Conservation (phyloP, 352 stramenopile species). For the Pythium dissimile region DNA sequence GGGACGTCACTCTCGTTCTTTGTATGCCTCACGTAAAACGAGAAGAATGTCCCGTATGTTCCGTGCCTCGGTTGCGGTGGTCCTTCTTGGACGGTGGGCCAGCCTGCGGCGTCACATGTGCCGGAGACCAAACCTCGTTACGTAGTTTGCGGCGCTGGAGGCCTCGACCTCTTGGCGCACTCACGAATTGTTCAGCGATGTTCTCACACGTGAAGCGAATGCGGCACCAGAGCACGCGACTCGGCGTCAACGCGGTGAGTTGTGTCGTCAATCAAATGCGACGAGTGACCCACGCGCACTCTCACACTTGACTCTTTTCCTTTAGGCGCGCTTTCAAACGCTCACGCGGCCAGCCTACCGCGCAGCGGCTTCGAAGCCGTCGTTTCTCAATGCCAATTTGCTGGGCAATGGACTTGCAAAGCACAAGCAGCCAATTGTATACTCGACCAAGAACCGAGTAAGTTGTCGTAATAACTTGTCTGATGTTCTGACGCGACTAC, state of each 20-base stretch:
- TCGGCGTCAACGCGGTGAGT: background rate
- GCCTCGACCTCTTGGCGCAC: too few relatives aligned
- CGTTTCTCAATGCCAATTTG: constrained; percentile 25
- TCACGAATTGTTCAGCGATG: constrained; percentile 29
- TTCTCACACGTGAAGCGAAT: constrained; percentile 35
- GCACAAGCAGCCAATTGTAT: constrained; percentile 47
- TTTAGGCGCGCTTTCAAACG: constrained; percentile 56
- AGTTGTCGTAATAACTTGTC: constrained; percentile 6
- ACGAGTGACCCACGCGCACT: background rate
- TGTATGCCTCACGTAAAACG: too few relatives aligned
- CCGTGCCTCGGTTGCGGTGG: too few relatives aligned
- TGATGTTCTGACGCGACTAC: background rate
- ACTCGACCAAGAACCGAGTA: constrained; percentile 73
- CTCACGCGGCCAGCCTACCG: constrained; percentile 36
- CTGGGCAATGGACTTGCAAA: constrained; percentile 29
- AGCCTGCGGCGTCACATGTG: too few relatives aligned
- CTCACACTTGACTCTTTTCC: background rate
- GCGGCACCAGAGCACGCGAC: constrained; percentile 12
- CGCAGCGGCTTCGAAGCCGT: constrained; percentile 27
- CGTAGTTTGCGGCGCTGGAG: too few relatives aligned
- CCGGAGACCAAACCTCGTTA: too few relatives aligned
- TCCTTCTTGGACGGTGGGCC: too few relatives aligned
- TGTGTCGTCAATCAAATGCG: background rate
- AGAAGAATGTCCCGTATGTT: too few relatives aligned
- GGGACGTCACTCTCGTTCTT: too few relatives aligned